phyloP scores from a whole-genome alignment of 495 filamentous ascomycete species.

The Margaritispora aquatica region DNA sequence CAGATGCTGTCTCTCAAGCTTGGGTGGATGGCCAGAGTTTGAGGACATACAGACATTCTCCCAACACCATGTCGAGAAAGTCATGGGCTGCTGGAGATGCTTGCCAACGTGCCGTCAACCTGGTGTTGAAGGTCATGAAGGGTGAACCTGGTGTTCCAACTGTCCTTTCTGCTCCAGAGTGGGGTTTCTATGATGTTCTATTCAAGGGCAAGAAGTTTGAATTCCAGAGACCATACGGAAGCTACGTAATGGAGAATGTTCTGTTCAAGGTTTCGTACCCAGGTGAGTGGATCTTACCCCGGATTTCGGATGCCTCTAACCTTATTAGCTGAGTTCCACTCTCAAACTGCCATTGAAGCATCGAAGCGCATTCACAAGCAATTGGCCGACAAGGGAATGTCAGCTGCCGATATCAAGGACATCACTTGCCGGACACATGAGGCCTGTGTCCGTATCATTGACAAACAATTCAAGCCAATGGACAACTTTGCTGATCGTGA shows the following conservation, averaged over 20 bases:
- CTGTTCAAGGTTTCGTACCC: slow-evolving; percentile 99
- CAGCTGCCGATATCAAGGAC: slow-evolving; percentile 86
- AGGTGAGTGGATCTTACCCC: slow-evolving; percentile 44
- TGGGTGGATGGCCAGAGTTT: slow-evolving; percentile 96
- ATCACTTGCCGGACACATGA: slow-evolving; percentile 95
- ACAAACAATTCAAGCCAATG: slow-evolving; percentile 99
- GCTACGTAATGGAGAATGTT: slow-evolving; percentile 99
- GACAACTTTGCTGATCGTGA: slow-evolving; percentile 99
- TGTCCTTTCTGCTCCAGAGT: slow-evolving; percentile 85
- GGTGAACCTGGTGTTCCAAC: slow-evolving; percentile 89
- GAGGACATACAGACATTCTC: slow-evolving; percentile 92
- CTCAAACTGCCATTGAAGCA: slow-evolving; percentile 94
- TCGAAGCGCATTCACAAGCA: slow-evolving; percentile 80
- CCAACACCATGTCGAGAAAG: slow-evolving; percentile 99
- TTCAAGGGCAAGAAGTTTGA: slow-evolving; percentile 94
- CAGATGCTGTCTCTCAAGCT: slow-evolving; percentile 92
- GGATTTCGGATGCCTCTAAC: slow-evolving; percentile 3
- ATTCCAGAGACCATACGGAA: slow-evolving; percentile 93
- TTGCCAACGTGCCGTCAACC: slow-evolving; percentile 92
- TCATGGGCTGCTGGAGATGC: slow-evolving; percentile 98
- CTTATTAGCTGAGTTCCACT: slow-evolving; percentile 86
- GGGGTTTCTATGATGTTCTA: slow-evolving; percentile 98
- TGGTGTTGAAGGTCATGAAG: slow-evolving; percentile 86
- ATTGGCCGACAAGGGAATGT: slow-evolving; percentile 80
- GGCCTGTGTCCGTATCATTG: slow-evolving; percentile 96